Evolutionary conservation across 768 basidiomycete species (phyloP), one percentile per base, ranked within the genome.

Genomic region (Kwoniella heveanensis): DNA sequence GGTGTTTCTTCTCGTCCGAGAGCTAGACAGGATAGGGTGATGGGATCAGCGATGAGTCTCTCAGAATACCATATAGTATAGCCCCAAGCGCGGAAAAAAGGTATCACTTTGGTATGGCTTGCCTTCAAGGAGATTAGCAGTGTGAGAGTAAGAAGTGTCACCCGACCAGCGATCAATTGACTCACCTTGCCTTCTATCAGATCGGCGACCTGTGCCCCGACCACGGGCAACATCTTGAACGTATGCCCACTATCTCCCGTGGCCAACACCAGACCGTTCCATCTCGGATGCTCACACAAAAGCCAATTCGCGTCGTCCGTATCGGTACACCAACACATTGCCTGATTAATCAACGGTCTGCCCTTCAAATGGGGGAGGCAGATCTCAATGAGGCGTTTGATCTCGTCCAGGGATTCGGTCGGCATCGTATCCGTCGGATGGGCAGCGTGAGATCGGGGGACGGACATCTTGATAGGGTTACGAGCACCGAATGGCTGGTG

Each of bases 341-440:
- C 53, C 54, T 39, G 55, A 46, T 71, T 66, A 59, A 68, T 57
- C 10, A 71, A 29, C 52, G 54, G 54, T 32, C 64, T 30, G 17
- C 58, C 66, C 3, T 24, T 36, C 26, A 70, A 54, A 2, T 62
- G 50, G 0, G 79, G 79, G 22, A 80, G 66, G 57, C 70, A 68
- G n/a, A 68, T 68, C 21, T 63, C 47, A 26, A 80, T 69, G 2
- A 75, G 54, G 2, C 64, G 47, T 15, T 66, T 55, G 51, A 80
- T 76, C 19, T 66, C 66, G 17, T 60, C 60, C 12, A 60, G 50
- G 0, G 66, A 62, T n/a, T 71, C 77, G 22, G 65, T 63, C 0
- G 79, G 77, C 21, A 77, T 73, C 2, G 77, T 76, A 64, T 80
- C 79, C 2, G 69, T 73, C 26, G 77, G 76, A 62, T 80, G 69